phyloP scores from a whole-genome alignment of 352 stramenopile genomes.

The Pythium dissotocum region DNA sequence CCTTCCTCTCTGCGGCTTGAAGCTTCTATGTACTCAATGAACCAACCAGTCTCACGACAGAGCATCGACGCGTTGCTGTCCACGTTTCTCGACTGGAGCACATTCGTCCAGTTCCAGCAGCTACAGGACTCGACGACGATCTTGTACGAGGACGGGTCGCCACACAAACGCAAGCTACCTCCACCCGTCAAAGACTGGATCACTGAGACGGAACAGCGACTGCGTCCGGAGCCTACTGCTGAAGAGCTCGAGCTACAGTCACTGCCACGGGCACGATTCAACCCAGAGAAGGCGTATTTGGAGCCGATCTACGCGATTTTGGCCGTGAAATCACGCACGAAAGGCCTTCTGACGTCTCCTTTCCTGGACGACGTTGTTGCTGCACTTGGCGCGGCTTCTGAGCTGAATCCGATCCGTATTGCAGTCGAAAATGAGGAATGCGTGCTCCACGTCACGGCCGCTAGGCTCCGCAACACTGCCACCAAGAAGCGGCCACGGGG shows the following conservation, averaged over 20 bases:
- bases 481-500: neutral
- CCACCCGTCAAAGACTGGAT: neutral
- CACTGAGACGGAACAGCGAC: neutral
- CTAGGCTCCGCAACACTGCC: neutral
- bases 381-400: neutral
- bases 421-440: conserved; percentile 37
- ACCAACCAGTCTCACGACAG: conserved; percentile 9
- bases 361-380: conserved; percentile 23
- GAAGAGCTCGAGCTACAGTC: conserved; percentile 18
- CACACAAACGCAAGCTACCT: conserved; percentile 1
- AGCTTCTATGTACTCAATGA: conserved; percentile 8
- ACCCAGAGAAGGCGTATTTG: conserved; percentile 48
- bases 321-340: conserved; percentile 29
- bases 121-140: conserved; percentile 44
- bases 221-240: conserved; percentile 17
- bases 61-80: conserved; percentile 16
- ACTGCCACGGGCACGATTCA: conserved; percentile 33
- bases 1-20: neutral
- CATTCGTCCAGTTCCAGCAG: conserved; percentile 54
- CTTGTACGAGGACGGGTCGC: conserved; percentile 24
- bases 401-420: conserved; percentile 24
- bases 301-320: conserved; percentile 47
- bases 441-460: conserved; percentile 41
- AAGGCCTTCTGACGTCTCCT: conserved; percentile 34
- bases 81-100: conserved; percentile 45